phyloP scores from a whole-genome alignment of 805 yeast genomes.

The Cephaloascus albidus region DNA sequence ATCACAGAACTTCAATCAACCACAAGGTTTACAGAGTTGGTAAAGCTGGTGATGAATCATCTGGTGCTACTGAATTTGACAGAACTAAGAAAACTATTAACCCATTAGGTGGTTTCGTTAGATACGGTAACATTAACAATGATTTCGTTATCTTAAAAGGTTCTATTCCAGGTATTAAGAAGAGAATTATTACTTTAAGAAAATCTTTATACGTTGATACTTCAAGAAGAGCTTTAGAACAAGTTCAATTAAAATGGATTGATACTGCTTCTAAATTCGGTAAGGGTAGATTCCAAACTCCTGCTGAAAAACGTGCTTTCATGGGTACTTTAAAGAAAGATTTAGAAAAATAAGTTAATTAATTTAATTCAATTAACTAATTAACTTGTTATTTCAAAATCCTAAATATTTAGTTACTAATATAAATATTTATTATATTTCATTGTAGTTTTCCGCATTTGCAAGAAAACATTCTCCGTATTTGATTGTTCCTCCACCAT shows the following conservation, averaged over 20 bases:
- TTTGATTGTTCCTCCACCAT: too few species aligned
- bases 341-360: slow-evolving; percentile 37
- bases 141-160: slow-evolving; percentile 98
- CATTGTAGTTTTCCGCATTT: too few species aligned
- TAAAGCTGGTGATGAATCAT: slow-evolving; percentile 87
- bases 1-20: slow-evolving; percentile 99
- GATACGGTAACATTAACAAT: slow-evolving; percentile 97
- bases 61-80: slow-evolving; percentile 96
- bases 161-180: slow-evolving; percentile 99
- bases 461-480: too few species aligned
- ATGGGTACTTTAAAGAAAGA: slow-evolving; percentile 99
- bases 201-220: slow-evolving; percentile 97
- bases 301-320: slow-evolving; percentile 99
- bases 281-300: slow-evolving; percentile 99
- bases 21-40: slow-evolving; percentile 99
- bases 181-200: slow-evolving; percentile 99
- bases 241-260: slow-evolving; percentile 97
- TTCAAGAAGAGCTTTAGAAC: slow-evolving; percentile 94
- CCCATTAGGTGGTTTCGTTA: slow-evolving; percentile 99
- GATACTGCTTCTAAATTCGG: slow-evolving; percentile 99
- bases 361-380: background rate
- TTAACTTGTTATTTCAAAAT: background rate
- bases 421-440: too few species aligned
- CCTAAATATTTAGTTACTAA: background rate
- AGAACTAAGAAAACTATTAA: slow-evolving; percentile 99